These are phyloP conservation scores for Angomonas ambiguus DNA, from an alignment of 208 protist genomes.

Conservation along the genomic window DNA sequence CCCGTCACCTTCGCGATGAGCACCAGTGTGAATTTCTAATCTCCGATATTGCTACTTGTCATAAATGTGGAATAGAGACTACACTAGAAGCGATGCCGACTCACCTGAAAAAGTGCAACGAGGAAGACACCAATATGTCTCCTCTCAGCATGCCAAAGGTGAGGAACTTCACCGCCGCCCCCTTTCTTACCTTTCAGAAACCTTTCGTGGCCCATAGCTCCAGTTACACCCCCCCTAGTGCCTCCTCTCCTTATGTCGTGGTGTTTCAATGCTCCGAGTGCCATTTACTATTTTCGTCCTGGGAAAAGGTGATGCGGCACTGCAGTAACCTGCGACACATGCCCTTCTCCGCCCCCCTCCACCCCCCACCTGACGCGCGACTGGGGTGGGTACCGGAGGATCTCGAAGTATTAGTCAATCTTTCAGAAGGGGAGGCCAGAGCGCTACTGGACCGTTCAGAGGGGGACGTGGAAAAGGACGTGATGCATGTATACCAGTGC, in stretches of 20 bases:
- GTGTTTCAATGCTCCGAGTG: conserved; percentile 72
- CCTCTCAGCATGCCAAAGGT: too few relatives aligned
- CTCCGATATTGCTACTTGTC: conserved; percentile 29
- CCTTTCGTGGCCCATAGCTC: background rate
- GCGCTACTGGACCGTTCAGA: conserved; percentile 18
- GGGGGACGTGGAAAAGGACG: background rate
- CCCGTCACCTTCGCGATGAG: conserved; percentile 45
- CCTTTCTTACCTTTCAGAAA: background rate
- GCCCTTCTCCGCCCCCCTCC: conserved; percentile 30
- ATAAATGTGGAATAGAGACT: conserved; percentile 26
- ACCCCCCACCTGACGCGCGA: background rate
- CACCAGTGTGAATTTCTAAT: conserved; percentile 40
- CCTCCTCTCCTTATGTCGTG: conserved; percentile 17
- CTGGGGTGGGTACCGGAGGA: conserved; percentile 15
- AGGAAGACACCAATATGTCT: too few relatives aligned
- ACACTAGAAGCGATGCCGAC: conserved; percentile 32
- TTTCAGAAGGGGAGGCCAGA: conserved; percentile 14
- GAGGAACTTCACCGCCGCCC: too few relatives aligned
- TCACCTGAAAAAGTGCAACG: conserved; percentile 22
- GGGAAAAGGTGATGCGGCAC: conserved; percentile 43
- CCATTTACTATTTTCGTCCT: conserved; percentile 42
- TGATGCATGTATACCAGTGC: conserved; percentile 27
- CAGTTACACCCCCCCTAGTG: too few relatives aligned
- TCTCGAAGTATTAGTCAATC: conserved; percentile 58
- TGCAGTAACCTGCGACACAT: conserved; percentile 30